Base-by-base conservation (phyloP, 2,329 filamentous ascomycete genomes). In the Cryphonectria nitschkei region DNA sequence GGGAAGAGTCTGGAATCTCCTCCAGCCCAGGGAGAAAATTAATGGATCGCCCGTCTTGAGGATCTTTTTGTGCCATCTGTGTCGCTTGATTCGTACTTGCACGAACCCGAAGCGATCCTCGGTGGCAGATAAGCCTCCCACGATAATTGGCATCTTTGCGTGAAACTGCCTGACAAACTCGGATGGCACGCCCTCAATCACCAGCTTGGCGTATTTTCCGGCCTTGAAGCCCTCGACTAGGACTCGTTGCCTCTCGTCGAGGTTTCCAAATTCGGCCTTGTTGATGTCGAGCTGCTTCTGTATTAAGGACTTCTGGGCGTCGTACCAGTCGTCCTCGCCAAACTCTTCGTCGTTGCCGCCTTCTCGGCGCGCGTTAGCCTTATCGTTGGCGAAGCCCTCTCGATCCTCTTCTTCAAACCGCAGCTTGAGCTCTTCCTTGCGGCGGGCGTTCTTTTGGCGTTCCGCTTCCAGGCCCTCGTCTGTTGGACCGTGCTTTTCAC, bases 51-150 rank as follows among this genome's bases (percentile, higher is more conserved):
- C 97, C 46, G 94, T 98, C 85, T 99, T 99, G 75, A 99, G 86
- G 76, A 98, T 98, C 85, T 96, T 97, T 88, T 98, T 98, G 84
- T 99, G 96, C 97, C 97, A 99, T 75, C 96, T 88, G 81, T 99
- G 96, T 68, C 94, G 89, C 87, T 99, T 99, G 85, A 99, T 97
- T 66, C 97, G 90, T 70, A 98, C 91, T 81, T 99, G 96, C 11
- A 98, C 91, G 78, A 93, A 98, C 11, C 96, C 97, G 79, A 97
- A 98, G 66, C 97, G 90, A 80, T 98, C 95, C 81, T 99, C 96
- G 0, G 95, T 98, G 9, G 96, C 88, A 14, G 94, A 92, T 54
- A 99, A 86, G n/a, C 96, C 97, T 67, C 96, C 96, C 43, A 98
- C 87, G 67, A 99, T 89, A 72, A 99, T 86, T 26, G 96, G 96